Evolutionary conservation across 495 filamentous ascomycete species (phyloP).

Genomic region (Astrocystis sublimbata): DNA sequence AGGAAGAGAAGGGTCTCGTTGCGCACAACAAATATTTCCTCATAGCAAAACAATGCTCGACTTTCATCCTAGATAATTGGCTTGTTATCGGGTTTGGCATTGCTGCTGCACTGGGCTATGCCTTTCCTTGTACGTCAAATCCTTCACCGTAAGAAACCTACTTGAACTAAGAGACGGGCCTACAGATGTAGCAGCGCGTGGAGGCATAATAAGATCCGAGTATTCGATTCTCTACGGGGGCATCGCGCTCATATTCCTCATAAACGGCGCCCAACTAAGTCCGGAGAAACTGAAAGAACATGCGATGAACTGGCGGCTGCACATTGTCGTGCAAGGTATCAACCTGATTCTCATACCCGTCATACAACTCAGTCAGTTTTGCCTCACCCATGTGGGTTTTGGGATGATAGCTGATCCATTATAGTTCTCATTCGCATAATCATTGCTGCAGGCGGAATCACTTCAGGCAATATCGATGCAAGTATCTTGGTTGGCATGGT

Average conservation of each 20-base stretch:
- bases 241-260: conserved; percentile 55
- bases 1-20: conserved; percentile 16
- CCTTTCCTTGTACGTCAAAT: conserved; percentile 45
- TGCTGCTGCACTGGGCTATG: conserved; percentile 52
- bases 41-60: conserved; percentile 21
- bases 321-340: conserved; percentile 51
- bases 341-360: conserved; percentile 55
- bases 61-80: conserved; percentile 55
- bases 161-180: conserved; percentile 1
- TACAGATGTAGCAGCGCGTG: conserved; percentile 52
- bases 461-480: conserved; percentile 43
- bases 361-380: conserved; percentile 34
- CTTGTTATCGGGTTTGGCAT: conserved; percentile 57
- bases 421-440: conserved; percentile 50
- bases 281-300: conserved; percentile 53
- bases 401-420: conserved; percentile 23
- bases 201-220: conserved; percentile 54
- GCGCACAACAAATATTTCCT: conserved; percentile 20
- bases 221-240: conserved; percentile 57
- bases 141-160: neutral
- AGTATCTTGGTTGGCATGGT: conserved; percentile 56
- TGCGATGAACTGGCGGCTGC: conserved; percentile 54
- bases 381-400: neutral
- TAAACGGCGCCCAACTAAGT: conserved; percentile 55
- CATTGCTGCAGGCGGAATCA: conserved; percentile 45